Evolutionary conservation across 148 eudicot species (phyloP), one percentile per base, ranked within the genome.

Genomic region (Heliosperma pusillum): DNA sequence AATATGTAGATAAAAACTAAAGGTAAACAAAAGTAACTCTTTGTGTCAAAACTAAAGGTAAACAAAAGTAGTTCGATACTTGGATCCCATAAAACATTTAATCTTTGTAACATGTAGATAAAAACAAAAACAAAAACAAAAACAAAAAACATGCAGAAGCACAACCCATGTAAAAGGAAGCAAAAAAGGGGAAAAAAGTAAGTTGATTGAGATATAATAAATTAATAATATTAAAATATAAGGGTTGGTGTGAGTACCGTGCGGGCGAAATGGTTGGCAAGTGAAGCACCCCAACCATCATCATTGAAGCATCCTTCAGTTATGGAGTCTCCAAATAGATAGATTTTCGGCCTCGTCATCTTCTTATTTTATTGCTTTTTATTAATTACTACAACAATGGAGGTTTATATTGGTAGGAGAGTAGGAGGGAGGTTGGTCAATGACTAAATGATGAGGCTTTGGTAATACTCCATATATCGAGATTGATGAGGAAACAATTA

Each of bases 251-350:
- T 20, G 69, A 25, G 29, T 88, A 91, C 98, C 86, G 85, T 74
- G 73, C 98, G 97, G 69, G 88, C 78, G 74, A 89, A 91, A 80
- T 89, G 95, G 62, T 91, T 79, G 33, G 94, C 83, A 15, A 91
- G 91, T 36, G 88, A 85, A 74, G 93, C 85, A 42, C 95, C 98
- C 98, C 98, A 93, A 9, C 97, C 98, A 17, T 90, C 90, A 72
- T 88, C 78, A 57, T 20, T 15, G 55, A 88, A 93, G 16, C 95
- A 89, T 29, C 77, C 85, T 77, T 93, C 98, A 26, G 98, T 93
- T 22, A 93, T 91, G 60, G 98, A 93, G 73, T 93, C 98, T 2
- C 98, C 98, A 67, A 89, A 93, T 0, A 93, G 87, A 63, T 85
- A 87, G 24, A 93, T 87, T 79, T 87, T 87, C 2, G 93, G 88